Evolutionary conservation across 768 basidiomycete species (phyloP), one percentile per base, ranked within the genome.

Genomic region (Dendrothele bispora): DNA sequence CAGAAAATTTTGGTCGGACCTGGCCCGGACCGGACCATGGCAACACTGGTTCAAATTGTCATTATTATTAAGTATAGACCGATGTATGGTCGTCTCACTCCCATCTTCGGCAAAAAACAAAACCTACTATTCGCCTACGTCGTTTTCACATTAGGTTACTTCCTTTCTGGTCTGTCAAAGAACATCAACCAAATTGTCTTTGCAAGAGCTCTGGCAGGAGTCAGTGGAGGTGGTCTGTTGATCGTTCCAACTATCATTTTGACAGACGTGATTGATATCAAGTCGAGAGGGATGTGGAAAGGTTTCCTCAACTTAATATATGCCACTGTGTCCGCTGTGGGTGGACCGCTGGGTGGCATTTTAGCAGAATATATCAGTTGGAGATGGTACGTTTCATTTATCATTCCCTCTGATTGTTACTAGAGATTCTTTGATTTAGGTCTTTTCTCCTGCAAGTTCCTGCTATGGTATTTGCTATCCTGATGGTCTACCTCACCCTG

Each of bases 201-300:
- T 22, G 66, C 68, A 6, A 61, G 69, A 2, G 63, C 66, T 2
- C 48, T 70, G 26, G 60, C 69, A 21, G 69, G 69, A 8, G 58
- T 70, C 18, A 68, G 69, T 4, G 69, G 69, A 8, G 69, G 66
- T 4, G 69, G 69, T 0, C 67, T 69, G 60, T 54, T 35, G 24
- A 1, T 37, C 35, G 20, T 5, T 28, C n/a, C 56, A n/a, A n/a
- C n/a, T 44, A 86, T 87, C 46, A 76, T 86, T 29, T 73, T 86
- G 63, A 83, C 82, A 3, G 85, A 86, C 52, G 67, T 85, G 14
- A 77, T 84, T 1, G 80, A 84, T 0, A 66, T 86, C 37, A 72
- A 83, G 2, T 72, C 72, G 20, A 70, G 85, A 43, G 85, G 85
- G 18, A 84, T 82, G 15, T 84, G 82, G 77, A 84, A 86, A 79